Conservation (phyloP, 2,329 filamentous ascomycete species). For the Neopestalotiopsis sp. region DNA sequence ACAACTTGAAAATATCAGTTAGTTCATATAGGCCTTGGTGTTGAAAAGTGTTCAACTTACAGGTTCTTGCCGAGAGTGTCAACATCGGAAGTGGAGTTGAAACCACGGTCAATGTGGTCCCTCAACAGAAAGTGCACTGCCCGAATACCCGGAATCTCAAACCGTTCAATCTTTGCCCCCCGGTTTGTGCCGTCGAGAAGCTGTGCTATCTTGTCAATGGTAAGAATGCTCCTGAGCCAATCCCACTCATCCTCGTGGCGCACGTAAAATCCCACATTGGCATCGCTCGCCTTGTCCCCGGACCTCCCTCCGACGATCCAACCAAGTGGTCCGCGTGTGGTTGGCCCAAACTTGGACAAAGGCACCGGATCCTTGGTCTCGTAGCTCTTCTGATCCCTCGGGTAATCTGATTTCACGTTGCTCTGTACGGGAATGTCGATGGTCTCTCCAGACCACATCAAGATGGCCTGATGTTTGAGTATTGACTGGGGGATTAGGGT, state of each 20-base stretch:
- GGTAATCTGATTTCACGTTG: constrained; percentile 24
- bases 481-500: constrained; percentile 30
- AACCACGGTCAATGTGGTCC: constrained; percentile 50
- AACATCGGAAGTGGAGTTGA: constrained; percentile 46
- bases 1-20: constrained; percentile 35
- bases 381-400: constrained; percentile 26
- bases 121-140: constrained; percentile 45
- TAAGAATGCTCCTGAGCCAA: constrained; percentile 22
- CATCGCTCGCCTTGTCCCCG: constrained; percentile 24
- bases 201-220: not conserved
- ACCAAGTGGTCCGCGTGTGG: constrained; percentile 33
- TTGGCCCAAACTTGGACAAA: constrained; percentile 28
- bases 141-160: constrained; percentile 17
- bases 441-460: constrained; percentile 26
- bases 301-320: constrained; percentile 37
- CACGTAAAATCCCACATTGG: constrained; percentile 30
- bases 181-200: constrained; percentile 18
- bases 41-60: not conserved
- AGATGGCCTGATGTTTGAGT: constrained; percentile 29
- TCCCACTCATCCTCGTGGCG: constrained; percentile 26
- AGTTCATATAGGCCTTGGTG: not conserved
- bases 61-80: constrained; percentile 48
- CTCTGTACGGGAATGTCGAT: constrained; percentile 28
- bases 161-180: constrained; percentile 21
- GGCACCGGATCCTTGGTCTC: constrained; percentile 24